Evolutionary conservation across 1,139 yeast species (phyloP).

Genomic region (Pichia sp.): DNA sequence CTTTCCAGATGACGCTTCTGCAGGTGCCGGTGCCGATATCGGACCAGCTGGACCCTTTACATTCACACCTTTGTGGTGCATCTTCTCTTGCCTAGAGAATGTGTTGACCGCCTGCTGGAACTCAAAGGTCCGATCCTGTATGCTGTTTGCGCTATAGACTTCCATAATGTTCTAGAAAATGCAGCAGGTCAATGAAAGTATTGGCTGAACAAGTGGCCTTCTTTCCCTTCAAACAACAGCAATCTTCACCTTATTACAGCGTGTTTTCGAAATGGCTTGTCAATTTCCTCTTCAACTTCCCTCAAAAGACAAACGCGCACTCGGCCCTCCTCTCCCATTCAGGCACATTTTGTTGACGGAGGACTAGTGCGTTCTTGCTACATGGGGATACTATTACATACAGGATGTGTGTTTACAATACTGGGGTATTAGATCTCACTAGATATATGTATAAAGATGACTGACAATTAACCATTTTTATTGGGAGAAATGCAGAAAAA

Average conservation of each 20-base stretch:
- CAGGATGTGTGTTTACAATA: neutral
- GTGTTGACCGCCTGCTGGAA: conserved; percentile 80
- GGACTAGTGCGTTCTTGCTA: too few species aligned
- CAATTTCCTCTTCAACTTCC: neutral
- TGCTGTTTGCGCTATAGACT: conserved; percentile 25
- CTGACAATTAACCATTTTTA: neutral
- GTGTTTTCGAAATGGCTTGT: neutral
- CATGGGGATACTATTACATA: too few species aligned
- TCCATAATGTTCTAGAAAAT: conserved; percentile 18
- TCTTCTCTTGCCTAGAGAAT: conserved; percentile 46
- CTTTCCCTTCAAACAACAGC: neutral
- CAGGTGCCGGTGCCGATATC: neutral
- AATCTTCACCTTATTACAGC: neutral
- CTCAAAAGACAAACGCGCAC: neutral
- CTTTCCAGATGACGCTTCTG: conserved; percentile 19
- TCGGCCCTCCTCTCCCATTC: neutral
- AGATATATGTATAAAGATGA: neutral
- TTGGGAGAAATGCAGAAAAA: neutral
- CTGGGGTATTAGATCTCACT: neutral
- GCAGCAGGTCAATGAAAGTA: neutral
- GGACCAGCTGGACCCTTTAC: neutral
- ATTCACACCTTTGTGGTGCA: neutral
- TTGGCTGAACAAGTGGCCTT: neutral
- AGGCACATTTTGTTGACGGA: neutral
- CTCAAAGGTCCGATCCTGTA: conserved; percentile 80